Evolutionary conservation across 2,329 filamentous ascomycete species (phyloP), one percentile per base, ranked within the genome.

Genomic region (Fusarium sp.): DNA sequence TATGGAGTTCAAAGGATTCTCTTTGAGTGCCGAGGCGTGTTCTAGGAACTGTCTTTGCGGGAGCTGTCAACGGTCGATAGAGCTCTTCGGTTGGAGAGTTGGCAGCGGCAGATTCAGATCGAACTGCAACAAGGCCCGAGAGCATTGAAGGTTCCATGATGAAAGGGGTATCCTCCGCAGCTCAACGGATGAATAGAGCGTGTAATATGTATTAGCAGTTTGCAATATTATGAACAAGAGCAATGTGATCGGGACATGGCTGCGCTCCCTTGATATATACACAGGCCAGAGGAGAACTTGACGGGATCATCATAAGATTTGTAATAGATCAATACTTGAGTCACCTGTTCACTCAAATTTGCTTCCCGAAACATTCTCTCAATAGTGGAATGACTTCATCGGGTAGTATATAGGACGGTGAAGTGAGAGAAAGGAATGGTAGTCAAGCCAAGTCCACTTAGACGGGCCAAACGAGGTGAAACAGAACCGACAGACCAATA

Each of bases 21-120:
- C 69, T 70, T 34, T 81, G 78, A 7, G 80, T 79, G 4, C 82
- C 80, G 0, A 79, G 80, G 30, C 82, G 80, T 0, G 77, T 82
- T 58, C 82, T 79, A 1, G 81, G 76, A 4, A 83, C 73, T 27
- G 77, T 79, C 58, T 76, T 81, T 37, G 78, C 76, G 6, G 83
- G 81, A 3, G 74, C 69, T 16, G 73, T 71, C 24, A 75, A 73
- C 18, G 71, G 76, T 41, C 59, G 67, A 55, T 65, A 71, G 20
- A 66, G 59, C 37, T 74, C 72, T 30, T 75, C 65, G 20, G 51
- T 61, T 20, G 56, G 63, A 3, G 73, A 62, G 13, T 60, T 68
- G 51, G 44, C 25, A 48, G 61, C 57, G 10, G 68, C 54, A 42
- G 79, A 76, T 49, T 79, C 73, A 7, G 79, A 76, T 47, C 78